A percentile compares a stretch with the other conserved stretches of the same genome.
phyloP scores from a whole-genome alignment of 805 yeast species.

The Zygosaccharomyces rouxii region DNA sequence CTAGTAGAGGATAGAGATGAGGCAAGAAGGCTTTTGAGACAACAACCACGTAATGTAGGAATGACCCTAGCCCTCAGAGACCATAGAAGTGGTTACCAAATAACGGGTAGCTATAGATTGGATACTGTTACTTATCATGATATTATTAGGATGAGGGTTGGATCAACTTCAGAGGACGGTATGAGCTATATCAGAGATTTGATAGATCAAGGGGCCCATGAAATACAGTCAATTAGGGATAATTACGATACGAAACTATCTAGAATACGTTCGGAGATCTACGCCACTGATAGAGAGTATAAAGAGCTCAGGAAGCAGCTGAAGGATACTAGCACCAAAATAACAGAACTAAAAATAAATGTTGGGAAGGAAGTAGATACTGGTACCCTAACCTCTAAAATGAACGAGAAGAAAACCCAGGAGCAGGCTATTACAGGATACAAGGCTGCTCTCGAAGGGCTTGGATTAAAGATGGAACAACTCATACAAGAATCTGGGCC shows the following conservation, averaged over 20 bases:
- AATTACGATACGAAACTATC: conserved; percentile 12
- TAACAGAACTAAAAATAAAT: conserved; percentile 25
- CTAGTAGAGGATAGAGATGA: conserved; percentile 47
- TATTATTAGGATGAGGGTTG: conserved; percentile 20
- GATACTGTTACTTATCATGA: conserved; percentile 50
- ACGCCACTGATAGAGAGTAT: conserved; percentile 28
- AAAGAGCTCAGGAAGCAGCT: conserved; percentile 25
- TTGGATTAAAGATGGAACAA: conserved; percentile 21
- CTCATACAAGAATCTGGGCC: conserved; percentile 20
- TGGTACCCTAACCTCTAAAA: conserved; percentile 23
- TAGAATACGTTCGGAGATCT: conserved; percentile 9
- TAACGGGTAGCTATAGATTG: conserved; percentile 44
- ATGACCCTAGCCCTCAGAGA: conserved; percentile 43
- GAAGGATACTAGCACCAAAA: conserved; percentile 28
- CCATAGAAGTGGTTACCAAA: conserved; percentile 42
- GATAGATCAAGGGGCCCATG: conserved; percentile 18
- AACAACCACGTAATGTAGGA: conserved; percentile 38
- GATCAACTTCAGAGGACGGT: conserved; percentile 22
- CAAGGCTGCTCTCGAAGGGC: conserved; percentile 25
- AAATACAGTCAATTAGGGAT: conserved; percentile 29
- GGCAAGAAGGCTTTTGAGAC: conserved; percentile 45
- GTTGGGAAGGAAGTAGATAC: conserved; percentile 31
- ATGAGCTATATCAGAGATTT: conserved; percentile 20
- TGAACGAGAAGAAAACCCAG: conserved; percentile 23
- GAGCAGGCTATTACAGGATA: conserved; percentile 26